Evolutionary conservation across 2,329 filamentous ascomycete genomes (phyloP).

Genomic region (Aureobasidium sp.): DNA sequence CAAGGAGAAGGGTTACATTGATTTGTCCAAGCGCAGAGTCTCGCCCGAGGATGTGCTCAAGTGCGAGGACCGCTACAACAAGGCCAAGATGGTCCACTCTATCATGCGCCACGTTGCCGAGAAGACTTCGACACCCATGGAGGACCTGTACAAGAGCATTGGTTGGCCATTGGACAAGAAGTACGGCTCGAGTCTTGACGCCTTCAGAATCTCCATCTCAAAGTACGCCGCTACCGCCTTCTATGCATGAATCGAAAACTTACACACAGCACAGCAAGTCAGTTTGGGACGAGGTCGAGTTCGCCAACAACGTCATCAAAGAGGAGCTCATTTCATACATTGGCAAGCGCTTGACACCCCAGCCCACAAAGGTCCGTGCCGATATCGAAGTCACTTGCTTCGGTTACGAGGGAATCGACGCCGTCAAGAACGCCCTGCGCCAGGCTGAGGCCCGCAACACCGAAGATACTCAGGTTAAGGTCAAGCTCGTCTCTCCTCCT

Average conservation of each 20-base stretch:
- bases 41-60: slow-evolving; percentile 96
- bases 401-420: slow-evolving; percentile 96
- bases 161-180: slow-evolving; percentile 97
- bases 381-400: slow-evolving; percentile 90
- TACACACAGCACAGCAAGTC: slow-evolving; percentile 58
- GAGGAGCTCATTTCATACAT: slow-evolving; percentile 94
- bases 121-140: slow-evolving; percentile 90
- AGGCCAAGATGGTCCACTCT: slow-evolving; percentile 98
- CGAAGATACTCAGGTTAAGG: slow-evolving; percentile 88
- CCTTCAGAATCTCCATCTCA: slow-evolving; percentile 98
- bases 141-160: slow-evolving; percentile 87
- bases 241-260: background rate
- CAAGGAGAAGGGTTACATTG: slow-evolving; percentile 99
- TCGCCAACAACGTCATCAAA: slow-evolving; percentile 75
- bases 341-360: slow-evolving; percentile 89
- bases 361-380: slow-evolving; percentile 97
- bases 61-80: slow-evolving; percentile 99
- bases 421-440: slow-evolving; percentile 86
- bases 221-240: background rate
- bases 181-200: slow-evolving; percentile 69
- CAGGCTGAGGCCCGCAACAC: slow-evolving; percentile 91
- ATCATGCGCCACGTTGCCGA: slow-evolving; percentile 99
- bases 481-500: slow-evolving; percentile 94
- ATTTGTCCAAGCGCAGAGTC: slow-evolving; percentile 96
- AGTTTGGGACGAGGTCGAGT: slow-evolving; percentile 88